phyloP scores from a whole-genome alignment of 176 grass and related monocot species.

The Zea mays region DNA sequence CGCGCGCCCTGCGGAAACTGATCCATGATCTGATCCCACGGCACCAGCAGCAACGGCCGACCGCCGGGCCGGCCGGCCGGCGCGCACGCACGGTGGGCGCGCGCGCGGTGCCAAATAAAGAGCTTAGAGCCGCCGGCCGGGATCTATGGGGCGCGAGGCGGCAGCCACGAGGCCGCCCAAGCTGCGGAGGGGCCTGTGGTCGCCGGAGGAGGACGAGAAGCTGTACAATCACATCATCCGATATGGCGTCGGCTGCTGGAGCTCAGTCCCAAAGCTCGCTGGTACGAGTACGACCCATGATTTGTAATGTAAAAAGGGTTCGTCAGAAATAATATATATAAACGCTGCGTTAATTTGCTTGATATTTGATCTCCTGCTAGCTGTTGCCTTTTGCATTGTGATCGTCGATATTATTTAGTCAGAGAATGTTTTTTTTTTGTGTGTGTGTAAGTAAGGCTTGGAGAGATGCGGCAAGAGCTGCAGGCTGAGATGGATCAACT shows the following conservation, averaged over 20 bases:
- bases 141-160: slow-evolving; percentile 40
- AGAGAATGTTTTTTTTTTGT: not conserved
- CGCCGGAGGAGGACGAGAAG: slow-evolving; percentile 96
- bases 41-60: slow-evolving; percentile 20
- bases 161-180: slow-evolving; percentile 55
- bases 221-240: slow-evolving; percentile 90
- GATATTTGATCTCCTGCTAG: too few species aligned
- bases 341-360: too few species aligned
- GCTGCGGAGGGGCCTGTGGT: slow-evolving; percentile 83
- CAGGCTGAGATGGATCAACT: slow-evolving; percentile 94
- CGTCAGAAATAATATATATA: too few species aligned
- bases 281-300: slow-evolving; percentile 16
- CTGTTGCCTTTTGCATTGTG: not conserved
- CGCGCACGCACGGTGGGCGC: too few species aligned
- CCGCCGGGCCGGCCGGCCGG: too few species aligned
- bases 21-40: not conserved
- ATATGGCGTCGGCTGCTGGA: slow-evolving; percentile 87
- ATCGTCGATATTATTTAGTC: not conserved
- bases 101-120: too few species aligned
- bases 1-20: too few species aligned
- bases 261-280: slow-evolving; percentile 86
- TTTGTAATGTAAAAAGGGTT: too few species aligned
- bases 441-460: slow-evolving; percentile 65
- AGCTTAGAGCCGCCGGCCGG: too few species aligned
- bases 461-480: slow-evolving; percentile 95